Evolutionary conservation across 2,329 filamentous ascomycete genomes (phyloP).

Genomic region (Westerdykella sp.): DNA sequence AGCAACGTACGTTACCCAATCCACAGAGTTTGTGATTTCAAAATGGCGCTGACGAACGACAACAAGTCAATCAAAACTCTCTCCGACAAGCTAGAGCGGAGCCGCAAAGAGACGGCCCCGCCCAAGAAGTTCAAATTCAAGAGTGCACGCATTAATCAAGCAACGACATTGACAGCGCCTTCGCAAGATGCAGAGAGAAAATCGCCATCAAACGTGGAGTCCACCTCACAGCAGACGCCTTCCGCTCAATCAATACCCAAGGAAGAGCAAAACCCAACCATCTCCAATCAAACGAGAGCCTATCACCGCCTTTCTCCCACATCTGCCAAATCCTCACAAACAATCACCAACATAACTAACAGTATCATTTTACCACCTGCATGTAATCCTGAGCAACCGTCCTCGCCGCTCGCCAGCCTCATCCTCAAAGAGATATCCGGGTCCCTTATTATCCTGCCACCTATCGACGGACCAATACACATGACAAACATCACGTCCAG

Average conservation of each 20-base stretch:
- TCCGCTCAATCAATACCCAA: constrained; percentile 29
- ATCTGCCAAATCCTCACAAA: constrained; percentile 38
- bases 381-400: constrained; percentile 18
- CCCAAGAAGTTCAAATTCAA: constrained; percentile 83
- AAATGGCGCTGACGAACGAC: constrained; percentile 12
- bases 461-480: constrained; percentile 73
- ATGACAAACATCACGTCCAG: constrained; percentile 68
- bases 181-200: constrained; percentile 47
- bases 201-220: constrained; percentile 36
- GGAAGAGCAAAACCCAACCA: constrained; percentile 14
- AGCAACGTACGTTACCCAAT: constrained; percentile 54
- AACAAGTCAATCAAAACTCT: constrained; percentile 73
- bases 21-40: not conserved
- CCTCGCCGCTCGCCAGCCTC: constrained; percentile 56
- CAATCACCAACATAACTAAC: too few relatives aligned
- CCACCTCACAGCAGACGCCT: constrained; percentile 39
- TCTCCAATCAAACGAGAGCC: constrained; percentile 39
- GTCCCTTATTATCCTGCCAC: constrained; percentile 71
- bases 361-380: constrained; percentile 66
- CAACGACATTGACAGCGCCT: constrained; percentile 51
- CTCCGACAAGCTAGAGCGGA: constrained; percentile 69
- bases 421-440: constrained; percentile 62
- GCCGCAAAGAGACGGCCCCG: constrained; percentile 61
- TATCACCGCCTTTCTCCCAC: constrained; percentile 26
- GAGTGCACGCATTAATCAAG: constrained; percentile 49